phyloP scores from a whole-genome alignment of 257 asterid species.

The Ophiorrhiza pumila region DNA sequence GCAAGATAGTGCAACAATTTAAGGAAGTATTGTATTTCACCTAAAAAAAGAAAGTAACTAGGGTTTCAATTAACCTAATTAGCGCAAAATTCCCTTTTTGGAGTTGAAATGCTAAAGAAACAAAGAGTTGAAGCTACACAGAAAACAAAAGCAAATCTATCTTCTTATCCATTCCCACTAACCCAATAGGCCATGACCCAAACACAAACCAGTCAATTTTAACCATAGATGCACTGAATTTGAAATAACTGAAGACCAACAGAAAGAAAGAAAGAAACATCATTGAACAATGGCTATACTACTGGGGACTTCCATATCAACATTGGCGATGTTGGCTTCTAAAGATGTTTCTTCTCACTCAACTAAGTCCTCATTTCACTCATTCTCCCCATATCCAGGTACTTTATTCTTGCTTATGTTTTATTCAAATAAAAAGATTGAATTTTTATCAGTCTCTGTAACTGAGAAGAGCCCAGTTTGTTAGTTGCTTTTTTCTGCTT shows the following conservation, averaged over 20 bases:
- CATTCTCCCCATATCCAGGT: conserved; percentile 42
- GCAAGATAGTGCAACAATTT: no score
- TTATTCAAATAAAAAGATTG: neutral
- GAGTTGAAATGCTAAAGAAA: neutral
- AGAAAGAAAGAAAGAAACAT: neutral
- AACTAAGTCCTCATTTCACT: conserved; percentile 30
- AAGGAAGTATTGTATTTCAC: no score
- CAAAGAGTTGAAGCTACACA: neutral
- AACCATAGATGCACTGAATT: conserved; percentile 15
- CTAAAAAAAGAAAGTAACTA: no score
- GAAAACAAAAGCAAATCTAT: conserved; percentile 40
- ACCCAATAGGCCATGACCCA: conserved; percentile 18
- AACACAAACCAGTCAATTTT: conserved; percentile 21
- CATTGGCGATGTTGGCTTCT: conserved; percentile 41
- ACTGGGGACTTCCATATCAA: conserved; percentile 48
- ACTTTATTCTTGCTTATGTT: conserved; percentile 12
- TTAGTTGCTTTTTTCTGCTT: neutral
- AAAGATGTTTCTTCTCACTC: conserved; percentile 38
- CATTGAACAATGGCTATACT: conserved; percentile 44
- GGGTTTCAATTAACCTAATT: no score
- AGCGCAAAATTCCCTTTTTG: no score
- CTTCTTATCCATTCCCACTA: conserved; percentile 50
- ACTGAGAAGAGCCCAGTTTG: neutral
- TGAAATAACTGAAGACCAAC: neutral
- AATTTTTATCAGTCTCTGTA: neutral